Evolutionary conservation across 164 flowering plant species (phyloP).

Genomic region (Stephania japonica): DNA sequence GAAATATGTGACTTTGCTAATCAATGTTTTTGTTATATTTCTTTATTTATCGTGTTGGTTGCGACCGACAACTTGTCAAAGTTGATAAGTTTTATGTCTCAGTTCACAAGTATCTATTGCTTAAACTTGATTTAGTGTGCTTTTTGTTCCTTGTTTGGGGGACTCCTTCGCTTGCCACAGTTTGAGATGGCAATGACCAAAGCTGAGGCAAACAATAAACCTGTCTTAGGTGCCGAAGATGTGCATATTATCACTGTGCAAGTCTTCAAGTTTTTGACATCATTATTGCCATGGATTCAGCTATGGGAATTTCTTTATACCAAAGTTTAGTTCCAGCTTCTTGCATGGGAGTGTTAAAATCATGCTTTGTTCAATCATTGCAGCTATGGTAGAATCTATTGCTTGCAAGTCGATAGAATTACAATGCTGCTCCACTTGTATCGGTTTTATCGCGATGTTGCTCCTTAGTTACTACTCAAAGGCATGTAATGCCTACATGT

Average conservation of each 20-base stretch:
- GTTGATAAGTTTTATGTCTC: no score
- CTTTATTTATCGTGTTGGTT: not conserved
- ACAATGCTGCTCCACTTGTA: conserved; percentile 80
- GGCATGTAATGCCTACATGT: not conserved
- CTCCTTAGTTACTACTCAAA: conserved; percentile 62
- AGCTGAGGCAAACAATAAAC: no score
- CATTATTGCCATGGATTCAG: conserved; percentile 8
- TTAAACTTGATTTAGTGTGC: conserved; percentile 10
- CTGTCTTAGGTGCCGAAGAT: no score
- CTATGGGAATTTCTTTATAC: not conserved
- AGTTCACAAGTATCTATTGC: not conserved
- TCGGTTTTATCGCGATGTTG: conserved; percentile 88
- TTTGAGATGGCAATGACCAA: no score
- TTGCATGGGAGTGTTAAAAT: not conserved
- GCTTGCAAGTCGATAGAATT: conserved; percentile 86
- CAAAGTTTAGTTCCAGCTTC: not conserved
- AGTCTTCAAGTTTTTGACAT: no score
- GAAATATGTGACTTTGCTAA: no score
- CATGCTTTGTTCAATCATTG: conserved; percentile 8
- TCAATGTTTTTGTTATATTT: no score
- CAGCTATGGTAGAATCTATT: conserved; percentile 97
- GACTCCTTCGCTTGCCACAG: conserved; percentile 77
- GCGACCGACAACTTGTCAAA: not conserved
- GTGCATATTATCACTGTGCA: conserved; percentile 87
- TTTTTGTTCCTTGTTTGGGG: conserved; percentile 82